A percentile compares a stretch with the other conserved stretches of the same genome.
Evolutionary conservation across 176 grass and related monocot genomes (phyloP).

Genomic region (Hyparrhenia diplandra): DNA sequence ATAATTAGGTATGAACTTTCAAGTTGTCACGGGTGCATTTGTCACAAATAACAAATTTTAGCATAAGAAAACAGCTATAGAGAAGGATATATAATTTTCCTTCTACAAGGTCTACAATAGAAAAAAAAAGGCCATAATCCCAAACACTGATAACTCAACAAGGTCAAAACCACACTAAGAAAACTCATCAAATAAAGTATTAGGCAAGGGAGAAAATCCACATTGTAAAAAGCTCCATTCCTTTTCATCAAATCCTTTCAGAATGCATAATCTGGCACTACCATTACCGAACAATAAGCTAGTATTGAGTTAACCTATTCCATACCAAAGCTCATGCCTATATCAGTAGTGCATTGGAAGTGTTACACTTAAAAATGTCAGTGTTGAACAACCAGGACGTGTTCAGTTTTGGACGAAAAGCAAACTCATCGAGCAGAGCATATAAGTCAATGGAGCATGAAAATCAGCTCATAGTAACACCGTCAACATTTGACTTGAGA

Average conservation of each 20-base stretch:
- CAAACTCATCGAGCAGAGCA: conserved; percentile 1
- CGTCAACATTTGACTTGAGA: not conserved
- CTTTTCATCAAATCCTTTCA: not conserved
- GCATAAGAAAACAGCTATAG: not conserved
- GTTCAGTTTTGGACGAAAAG: not conserved
- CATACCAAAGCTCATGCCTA: not conserved
- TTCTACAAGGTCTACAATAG: not conserved
- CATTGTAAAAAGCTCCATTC: not conserved
- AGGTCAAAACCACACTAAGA: not conserved
- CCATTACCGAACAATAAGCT: not conserved
- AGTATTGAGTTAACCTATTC: not conserved
- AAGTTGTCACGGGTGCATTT: not conserved
- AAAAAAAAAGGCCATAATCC: not conserved
- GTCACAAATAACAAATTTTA: not conserved
- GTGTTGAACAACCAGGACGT: not conserved
- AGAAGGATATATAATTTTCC: not conserved
- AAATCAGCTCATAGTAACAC: not conserved
- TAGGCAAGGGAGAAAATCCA: not conserved
- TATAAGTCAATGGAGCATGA: not conserved
- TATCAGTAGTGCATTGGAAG: not conserved
- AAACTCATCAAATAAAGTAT: not conserved
- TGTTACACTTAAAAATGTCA: not conserved
- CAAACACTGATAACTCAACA: not conserved
- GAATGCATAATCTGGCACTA: not conserved
- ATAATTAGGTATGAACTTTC: not conserved